Evolutionary conservation across 2,329 filamentous ascomycete genomes (phyloP), one percentile per base, ranked within the genome.

Genomic region (Lecanicillium sp.): DNA sequence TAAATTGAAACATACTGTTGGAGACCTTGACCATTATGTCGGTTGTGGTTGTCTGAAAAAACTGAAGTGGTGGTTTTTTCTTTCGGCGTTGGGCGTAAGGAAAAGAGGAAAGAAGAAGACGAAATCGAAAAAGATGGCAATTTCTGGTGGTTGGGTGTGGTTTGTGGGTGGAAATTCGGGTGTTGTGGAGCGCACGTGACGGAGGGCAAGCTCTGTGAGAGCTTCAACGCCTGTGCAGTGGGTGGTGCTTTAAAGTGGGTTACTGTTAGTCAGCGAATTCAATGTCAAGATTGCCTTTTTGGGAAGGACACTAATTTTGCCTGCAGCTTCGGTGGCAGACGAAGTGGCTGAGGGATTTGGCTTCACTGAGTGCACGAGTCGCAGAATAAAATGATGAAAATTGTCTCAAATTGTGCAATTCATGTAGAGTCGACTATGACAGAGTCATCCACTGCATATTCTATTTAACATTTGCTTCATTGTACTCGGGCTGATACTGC

Each of bases 21-120:
- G 75, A 80, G 64, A 83, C 72, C 70, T 85, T 85, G 62, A 71
- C 76, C 82, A 85, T 85, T 67, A 65, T 76, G 74, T 45, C 51
- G 56, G 51, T 50, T 45, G 22, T 6, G 22, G 22, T 52, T 51
- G 47, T 48, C 47, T 53, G 51, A 42, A 49, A 47, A 45, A 48
- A 45, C 30, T 39, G 20, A 37, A n/a, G 28, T 36, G 40, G 22
- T 29, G 42, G 28, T 40, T 43, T 11, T 40, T 38, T 45, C 40
- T 32, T 47, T 53, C 49, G 57, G 47, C 53, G 53, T 54, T 57
- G 56, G 52, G 55, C 50, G 52, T 25, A 11, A 6, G 6, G 11
- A 11, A 11, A 54, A 50, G 45, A 25, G 22, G 38, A 14, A 14
- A 15, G 15, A 29, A 36, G 17, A 28, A 30, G 34, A 37, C 40